Evolutionary conservation across 805 yeast species (phyloP).

Genomic region (Candida endomychidarum): DNA sequence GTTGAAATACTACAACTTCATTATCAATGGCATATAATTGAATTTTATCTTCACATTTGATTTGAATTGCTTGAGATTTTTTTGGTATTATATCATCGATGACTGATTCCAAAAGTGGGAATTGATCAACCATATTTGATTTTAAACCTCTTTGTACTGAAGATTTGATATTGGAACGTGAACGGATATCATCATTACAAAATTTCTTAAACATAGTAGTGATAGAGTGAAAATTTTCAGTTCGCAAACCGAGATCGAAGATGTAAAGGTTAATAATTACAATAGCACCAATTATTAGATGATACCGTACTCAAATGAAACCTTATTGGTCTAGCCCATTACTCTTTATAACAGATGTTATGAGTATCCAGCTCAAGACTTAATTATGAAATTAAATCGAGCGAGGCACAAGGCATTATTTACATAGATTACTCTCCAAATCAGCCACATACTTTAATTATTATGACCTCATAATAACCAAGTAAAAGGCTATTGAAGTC

Average conservation of each 20-base stretch:
- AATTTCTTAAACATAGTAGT: conserved; percentile 56
- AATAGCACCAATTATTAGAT: conserved; percentile 42
- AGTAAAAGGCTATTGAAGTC: background rate
- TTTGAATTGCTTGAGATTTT: conserved; percentile 73
- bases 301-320: conserved; percentile 48
- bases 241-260: background rate
- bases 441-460: too few species aligned
- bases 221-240: conserved; percentile 1
- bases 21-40: conserved; percentile 72
- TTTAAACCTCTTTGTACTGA: conserved; percentile 92
- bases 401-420: conserved; percentile 56
- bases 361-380: conserved; percentile 49
- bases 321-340: conserved; percentile 43
- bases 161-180: conserved; percentile 88
- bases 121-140: conserved; percentile 68
- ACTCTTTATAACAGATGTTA: too few species aligned
- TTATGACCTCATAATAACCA: conserved; percentile 2
- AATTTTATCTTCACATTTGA: conserved; percentile 88
- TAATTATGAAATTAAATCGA: conserved; percentile 32
- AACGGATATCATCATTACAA: conserved; percentile 82
- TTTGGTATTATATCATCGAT: conserved; percentile 86
- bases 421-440: too few species aligned
- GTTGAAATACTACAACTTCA: conserved; percentile 76
- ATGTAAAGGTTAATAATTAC: conserved; percentile 48
- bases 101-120: conserved; percentile 68